Evolutionary conservation across 768 basidiomycete species (phyloP).

Genomic region (Trametes gibbosa): DNA sequence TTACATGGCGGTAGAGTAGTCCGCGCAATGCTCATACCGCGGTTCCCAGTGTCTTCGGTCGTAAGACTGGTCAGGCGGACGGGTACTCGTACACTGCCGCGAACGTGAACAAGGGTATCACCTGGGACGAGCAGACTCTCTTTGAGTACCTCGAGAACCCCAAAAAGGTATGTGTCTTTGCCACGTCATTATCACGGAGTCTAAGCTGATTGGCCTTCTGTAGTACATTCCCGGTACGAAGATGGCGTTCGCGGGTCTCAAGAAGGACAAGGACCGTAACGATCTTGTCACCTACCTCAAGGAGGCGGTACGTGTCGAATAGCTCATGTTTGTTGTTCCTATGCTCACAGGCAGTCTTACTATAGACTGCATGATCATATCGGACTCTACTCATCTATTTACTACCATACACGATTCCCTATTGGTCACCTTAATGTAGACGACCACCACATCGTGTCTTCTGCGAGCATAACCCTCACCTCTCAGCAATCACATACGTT

Average conservation of each 20-base stretch:
- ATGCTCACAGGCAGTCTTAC: constrained; percentile 2
- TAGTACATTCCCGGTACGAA: constrained; percentile 96
- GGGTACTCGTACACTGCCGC: constrained; percentile 92
- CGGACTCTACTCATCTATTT: constrained; percentile 8
- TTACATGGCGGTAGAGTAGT: background rate
- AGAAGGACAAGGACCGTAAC: constrained; percentile 97
- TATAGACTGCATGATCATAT: constrained; percentile 12
- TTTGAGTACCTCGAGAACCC: constrained; percentile 97
- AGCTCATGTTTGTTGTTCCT: background rate
- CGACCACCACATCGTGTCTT: constrained; percentile 19
- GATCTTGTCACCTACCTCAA: constrained; percentile 88
- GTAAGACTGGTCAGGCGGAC: constrained; percentile 81
- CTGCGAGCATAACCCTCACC: background rate
- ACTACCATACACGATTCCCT: constrained; percentile 13
- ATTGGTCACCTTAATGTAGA: constrained; percentile 25
- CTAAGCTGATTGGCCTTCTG: background rate
- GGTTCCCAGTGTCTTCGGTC: constrained; percentile 68
- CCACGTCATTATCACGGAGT: constrained; percentile 8
- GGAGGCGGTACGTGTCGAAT: constrained; percentile 55
- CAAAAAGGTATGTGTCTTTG: constrained; percentile 70
- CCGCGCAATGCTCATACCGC: background rate
- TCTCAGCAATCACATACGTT: constrained; percentile 14
- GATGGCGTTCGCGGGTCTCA: constrained; percentile 98
- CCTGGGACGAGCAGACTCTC: constrained; percentile 84
- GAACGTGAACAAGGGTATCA: constrained; percentile 91